Evolutionary conservation across 106 monocot species (phyloP), one percentile per base, ranked within the genome.

Genomic region (Apostasia shenzhenica): DNA sequence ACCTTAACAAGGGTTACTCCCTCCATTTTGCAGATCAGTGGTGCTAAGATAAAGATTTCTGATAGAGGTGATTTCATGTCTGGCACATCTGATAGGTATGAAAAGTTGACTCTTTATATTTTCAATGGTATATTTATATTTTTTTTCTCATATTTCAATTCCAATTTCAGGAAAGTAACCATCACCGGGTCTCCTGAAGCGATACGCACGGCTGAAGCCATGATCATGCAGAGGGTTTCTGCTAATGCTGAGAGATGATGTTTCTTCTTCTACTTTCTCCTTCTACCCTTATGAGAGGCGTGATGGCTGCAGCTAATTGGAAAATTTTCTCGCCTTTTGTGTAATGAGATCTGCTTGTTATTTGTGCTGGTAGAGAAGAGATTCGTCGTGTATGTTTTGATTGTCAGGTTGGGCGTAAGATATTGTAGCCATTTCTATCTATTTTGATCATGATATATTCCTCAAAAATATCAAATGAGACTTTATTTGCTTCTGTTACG

Each of bases 31-130:
- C 84, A 97, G 95, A 72, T 63, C 56, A 97, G 95, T 65, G 89
- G 95, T 72, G 95, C 92, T 14, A 77, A 84, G 68, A 83, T 97
- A 47, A 97, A 89, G 79, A 87, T 97, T 84, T 97, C 95, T 46
- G 95, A 97, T 79, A 81, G 92, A 83, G 95, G 95, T 43, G 95
- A 97, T 82, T 97, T 92, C 74, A 83, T 97, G 48, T 55, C 89
- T 11, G 95, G 92, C 39, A 97, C 95, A 46, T 81, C 92, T 45
- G 89, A 97, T 59, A 91, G 94, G 94, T 95, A 87, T 57, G 37
- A 59, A 40, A 5, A 41, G 11, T 37, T 43, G 44, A 14, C n/a
- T 40, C 8, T 41, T 45, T 61, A 38, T 44, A 5, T 13, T 59
- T 12, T 48, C 11, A 64, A 64, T 64, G 45, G 14, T 14, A 61